phyloP scores from a whole-genome alignment of 495 filamentous ascomycete species.

The Penicillium chermesinum region DNA sequence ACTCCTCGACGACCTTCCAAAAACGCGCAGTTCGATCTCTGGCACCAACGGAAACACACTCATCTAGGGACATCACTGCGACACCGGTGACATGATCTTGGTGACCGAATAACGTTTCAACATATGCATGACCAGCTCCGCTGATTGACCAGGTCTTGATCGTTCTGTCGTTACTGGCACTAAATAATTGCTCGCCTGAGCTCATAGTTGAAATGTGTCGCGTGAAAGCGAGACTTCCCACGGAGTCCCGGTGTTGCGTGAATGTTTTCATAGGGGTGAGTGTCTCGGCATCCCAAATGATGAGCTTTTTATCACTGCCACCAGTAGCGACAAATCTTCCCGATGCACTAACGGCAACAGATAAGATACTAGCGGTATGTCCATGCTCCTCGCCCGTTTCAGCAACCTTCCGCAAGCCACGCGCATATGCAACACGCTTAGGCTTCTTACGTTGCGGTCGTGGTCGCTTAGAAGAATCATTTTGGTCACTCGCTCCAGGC shows the following conservation, averaged over 20 bases:
- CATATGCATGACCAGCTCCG: conserved; percentile 59
- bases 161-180: conserved; percentile 79
- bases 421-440: conserved; percentile 59
- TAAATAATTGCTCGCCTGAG: conserved; percentile 78
- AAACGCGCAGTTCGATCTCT: conserved; percentile 88
- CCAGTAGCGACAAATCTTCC: conserved; percentile 91
- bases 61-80: conserved; percentile 75
- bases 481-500: conserved; percentile 28
- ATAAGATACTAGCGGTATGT: conserved; percentile 70
- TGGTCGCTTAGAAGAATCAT: conserved; percentile 58
- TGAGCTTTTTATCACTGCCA: conserved; percentile 70
- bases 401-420: conserved; percentile 58
- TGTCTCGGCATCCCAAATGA: conserved; percentile 78
- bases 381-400: conserved; percentile 63
- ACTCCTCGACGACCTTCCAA: conserved; percentile 96
- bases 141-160: conserved; percentile 80
- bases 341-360: conserved; percentile 78
- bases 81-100: conserved; percentile 84
- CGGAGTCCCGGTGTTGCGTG: conserved; percentile 82
- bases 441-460: conserved; percentile 66
- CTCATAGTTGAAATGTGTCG: conserved; percentile 60
- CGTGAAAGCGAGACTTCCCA: conserved; percentile 80
- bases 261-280: conserved; percentile 78
- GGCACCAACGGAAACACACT: conserved; percentile 84
- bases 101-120: conserved; percentile 95